phyloP scores from a whole-genome alignment of 1,284 basidiomycete genomes.

The Ceratobasidium sp. region DNA sequence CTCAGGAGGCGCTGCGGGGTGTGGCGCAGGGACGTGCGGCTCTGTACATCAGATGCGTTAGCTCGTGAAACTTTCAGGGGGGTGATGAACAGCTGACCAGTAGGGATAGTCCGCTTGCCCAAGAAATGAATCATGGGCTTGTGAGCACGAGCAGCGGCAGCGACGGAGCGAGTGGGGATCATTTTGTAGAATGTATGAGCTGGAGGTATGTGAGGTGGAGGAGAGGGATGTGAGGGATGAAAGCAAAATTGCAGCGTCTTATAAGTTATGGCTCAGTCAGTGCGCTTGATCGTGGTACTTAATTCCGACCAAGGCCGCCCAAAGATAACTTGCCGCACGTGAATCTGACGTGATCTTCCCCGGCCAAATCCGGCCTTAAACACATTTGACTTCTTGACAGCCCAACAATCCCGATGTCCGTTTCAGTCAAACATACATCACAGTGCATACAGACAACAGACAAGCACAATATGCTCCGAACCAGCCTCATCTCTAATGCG shows the following conservation, averaged over 20 bases:
- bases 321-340: conserved; percentile 32
- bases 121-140: conserved; percentile 84
- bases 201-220: background rate
- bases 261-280: background rate
- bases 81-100: conserved; percentile 60
- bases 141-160: conserved; percentile 57
- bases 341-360: conserved; percentile 43
- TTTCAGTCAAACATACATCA: background rate
- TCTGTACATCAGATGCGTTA: conserved; percentile 59
- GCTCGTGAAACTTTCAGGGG: conserved; percentile 1
- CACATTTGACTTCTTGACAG: too few species aligned
- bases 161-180: conserved; percentile 38
- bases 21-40: conserved; percentile 72
- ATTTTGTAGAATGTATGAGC: background rate
- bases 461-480: conserved; percentile 53
- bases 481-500: conserved; percentile 48
- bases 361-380: conserved; percentile 16
- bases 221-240: background rate
- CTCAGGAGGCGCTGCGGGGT: conserved; percentile 82
- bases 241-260: background rate
- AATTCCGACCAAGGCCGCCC: conserved; percentile 39
- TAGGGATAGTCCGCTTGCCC: conserved; percentile 75
- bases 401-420: too few species aligned
- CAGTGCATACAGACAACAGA: background rate
- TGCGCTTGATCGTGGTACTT: conserved; percentile 8